Percentiles rank a stretch among this genome's conserved stretches.
Conservation (phyloP, 257 asterid genomes). For the Agastache rugosa region DNA sequence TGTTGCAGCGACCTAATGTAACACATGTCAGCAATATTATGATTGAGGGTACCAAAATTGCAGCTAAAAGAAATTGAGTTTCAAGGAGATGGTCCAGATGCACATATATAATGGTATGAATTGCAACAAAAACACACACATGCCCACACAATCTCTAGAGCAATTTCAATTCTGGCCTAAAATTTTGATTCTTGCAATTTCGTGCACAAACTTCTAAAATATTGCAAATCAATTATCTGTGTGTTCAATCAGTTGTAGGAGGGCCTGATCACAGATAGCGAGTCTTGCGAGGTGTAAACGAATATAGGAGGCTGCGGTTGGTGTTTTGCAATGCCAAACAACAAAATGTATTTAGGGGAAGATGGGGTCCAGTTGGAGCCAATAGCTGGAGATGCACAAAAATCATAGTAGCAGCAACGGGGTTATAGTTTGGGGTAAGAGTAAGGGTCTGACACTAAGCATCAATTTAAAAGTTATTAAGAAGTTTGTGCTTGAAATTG, state of each 20-base stretch:
- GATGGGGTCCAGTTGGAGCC: no score
- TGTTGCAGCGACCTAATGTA: conserved; percentile 89
- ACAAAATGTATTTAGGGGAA: no score
- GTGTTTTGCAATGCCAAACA: no score
- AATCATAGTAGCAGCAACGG: no score
- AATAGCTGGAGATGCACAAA: no score
- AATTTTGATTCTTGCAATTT: neutral
- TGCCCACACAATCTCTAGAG: neutral
- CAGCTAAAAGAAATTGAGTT: conserved; percentile 16
- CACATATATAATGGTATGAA: neutral
- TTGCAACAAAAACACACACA: neutral
- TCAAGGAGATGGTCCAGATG: conserved; percentile 20
- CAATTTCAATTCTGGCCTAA: neutral
- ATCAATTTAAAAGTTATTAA: no score
- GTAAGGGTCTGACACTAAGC: no score
- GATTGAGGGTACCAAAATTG: conserved; percentile 20
- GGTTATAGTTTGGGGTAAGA: no score
- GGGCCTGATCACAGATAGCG: neutral
- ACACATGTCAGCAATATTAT: conserved; percentile 30
- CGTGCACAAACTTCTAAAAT: neutral
- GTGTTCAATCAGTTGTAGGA: neutral
- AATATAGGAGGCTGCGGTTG: no score
- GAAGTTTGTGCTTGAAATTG: no score
- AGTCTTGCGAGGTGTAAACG: neutral
- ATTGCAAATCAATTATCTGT: neutral